These are phyloP conservation scores for Magnusiomyces magnusii DNA, from an alignment of 1,139 yeast species.

Conservation along the genomic window DNA sequence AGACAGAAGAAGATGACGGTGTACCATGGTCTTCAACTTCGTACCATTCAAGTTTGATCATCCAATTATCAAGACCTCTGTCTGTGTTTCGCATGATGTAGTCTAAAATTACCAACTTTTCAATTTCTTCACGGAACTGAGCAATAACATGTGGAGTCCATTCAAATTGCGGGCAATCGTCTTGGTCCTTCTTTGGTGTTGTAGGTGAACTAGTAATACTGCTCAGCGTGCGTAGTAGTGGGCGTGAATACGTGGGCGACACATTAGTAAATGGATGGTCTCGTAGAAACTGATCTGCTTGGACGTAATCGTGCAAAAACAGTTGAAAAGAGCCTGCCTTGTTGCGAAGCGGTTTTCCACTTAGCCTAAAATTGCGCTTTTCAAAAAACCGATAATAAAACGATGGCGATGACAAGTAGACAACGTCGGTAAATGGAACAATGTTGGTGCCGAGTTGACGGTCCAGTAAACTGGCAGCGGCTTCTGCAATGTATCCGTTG, in stretches of 20 bases:
- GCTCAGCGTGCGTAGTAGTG: not conserved
- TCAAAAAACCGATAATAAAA: conserved; percentile 53
- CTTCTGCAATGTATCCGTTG: conserved; percentile 62
- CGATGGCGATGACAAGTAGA: conserved; percentile 44
- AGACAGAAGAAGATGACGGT: not conserved
- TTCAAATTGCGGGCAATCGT: conserved; percentile 32
- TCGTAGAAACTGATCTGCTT: conserved; percentile 54
- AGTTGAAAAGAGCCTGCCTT: conserved; percentile 65
- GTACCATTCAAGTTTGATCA: conserved; percentile 53
- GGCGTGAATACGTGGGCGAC: not conserved
- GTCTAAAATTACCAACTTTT: conserved; percentile 62
- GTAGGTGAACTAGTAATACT: not conserved
- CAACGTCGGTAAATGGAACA: conserved; percentile 61
- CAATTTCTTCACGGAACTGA: conserved; percentile 56
- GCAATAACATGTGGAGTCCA: conserved; percentile 49
- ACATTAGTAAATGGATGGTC: conserved; percentile 49
- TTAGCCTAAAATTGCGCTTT: conserved; percentile 27
- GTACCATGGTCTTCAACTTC: not conserved
- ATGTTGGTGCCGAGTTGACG: conserved; percentile 49
- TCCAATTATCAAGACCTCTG: conserved; percentile 71
- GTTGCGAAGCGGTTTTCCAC: conserved; percentile 33
- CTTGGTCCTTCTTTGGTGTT: conserved; percentile 7
- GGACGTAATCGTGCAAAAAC: conserved; percentile 51
- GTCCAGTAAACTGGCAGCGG: conserved; percentile 62
- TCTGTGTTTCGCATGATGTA: conserved; percentile 72